These are phyloP conservation scores for Calocybe cyanea DNA, from an alignment of 768 basidiomycete species.

Conservation along the genomic window DNA sequence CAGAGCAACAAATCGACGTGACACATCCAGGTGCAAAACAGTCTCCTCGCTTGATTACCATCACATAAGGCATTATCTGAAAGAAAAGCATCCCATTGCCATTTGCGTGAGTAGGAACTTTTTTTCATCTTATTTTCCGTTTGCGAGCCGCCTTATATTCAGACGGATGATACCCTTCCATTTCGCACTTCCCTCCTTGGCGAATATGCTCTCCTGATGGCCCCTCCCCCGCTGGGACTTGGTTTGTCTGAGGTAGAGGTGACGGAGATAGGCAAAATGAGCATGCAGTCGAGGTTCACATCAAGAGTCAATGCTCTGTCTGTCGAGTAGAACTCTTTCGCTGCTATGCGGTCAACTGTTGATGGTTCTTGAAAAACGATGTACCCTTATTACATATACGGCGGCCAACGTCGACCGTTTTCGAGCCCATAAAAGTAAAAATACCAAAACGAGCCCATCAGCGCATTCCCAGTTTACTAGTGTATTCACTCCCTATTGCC, in stretches of 20 bases:
- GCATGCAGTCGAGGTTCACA: conserved; percentile 42
- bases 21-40: conserved; percentile 57
- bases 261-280: conserved; percentile 51
- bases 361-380: too few species aligned
- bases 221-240: conserved; percentile 65
- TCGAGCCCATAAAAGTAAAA: too few species aligned
- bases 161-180: conserved; percentile 83
- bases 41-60: conserved; percentile 62
- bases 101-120: conserved; percentile 59
- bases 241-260: conserved; percentile 62
- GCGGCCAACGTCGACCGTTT: too few species aligned
- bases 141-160: conserved; percentile 1
- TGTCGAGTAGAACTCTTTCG: too few species aligned
- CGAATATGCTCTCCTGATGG: conserved; percentile 80
- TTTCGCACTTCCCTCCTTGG: conserved; percentile 71
- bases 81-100: conserved; percentile 60
- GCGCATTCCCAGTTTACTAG: conserved; percentile 7
- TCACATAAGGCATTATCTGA: conserved; percentile 67
- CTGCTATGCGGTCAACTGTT: too few species aligned
- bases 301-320: too few species aligned
- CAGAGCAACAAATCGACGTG: neutral
- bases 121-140: neutral
- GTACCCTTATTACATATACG: too few species aligned
- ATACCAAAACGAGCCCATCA: too few species aligned
- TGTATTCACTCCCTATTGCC: conserved; percentile 25